These are phyloP conservation scores for Phoma sp. DNA, from an alignment of 2,329 filamentous ascomycete genomes.

Conservation along the genomic window DNA sequence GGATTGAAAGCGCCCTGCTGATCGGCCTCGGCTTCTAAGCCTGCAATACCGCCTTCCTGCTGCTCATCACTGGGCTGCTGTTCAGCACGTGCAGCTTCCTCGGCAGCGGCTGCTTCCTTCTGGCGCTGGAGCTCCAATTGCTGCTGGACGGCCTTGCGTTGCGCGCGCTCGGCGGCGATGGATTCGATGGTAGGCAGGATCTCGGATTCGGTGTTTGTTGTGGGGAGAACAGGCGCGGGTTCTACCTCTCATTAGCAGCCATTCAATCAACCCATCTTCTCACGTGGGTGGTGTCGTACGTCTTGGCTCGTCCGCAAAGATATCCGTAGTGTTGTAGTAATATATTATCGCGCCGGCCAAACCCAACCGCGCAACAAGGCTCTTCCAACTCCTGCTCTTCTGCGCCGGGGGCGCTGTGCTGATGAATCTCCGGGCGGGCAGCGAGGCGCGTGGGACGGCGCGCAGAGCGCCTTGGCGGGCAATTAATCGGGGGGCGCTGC, in stretches of 20 bases:
- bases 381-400: conserved; percentile 84
- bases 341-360: conserved; percentile 80
- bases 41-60: conserved; percentile 54
- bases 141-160: conserved; percentile 41
- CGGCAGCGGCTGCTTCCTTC: conserved; percentile 22
- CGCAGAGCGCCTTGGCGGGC: conserved; percentile 41
- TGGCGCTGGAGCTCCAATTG: conserved; percentile 39
- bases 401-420: conserved; percentile 66
- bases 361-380: conserved; percentile 74
- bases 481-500: conserved; percentile 57
- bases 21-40: conserved; percentile 79
- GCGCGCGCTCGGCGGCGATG: conserved; percentile 52
- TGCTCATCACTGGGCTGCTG: conserved; percentile 22
- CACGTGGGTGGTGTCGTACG: conserved; percentile 63
- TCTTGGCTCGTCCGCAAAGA: conserved; percentile 83
- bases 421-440: conserved; percentile 60
- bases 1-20: conserved; percentile 96
- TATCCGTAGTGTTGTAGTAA: conserved; percentile 89
- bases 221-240: conserved; percentile 42
- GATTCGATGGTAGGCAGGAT: conserved; percentile 54
- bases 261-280: neutral
- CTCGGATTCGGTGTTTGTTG: conserved; percentile 52
- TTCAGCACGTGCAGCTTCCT: conserved; percentile 13
- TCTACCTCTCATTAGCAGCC: conserved; percentile 20
- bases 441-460: conserved; percentile 31